Evolutionary conservation across 2,329 filamentous ascomycete species (phyloP).

Genomic region (Fusarium lyarnte): DNA sequence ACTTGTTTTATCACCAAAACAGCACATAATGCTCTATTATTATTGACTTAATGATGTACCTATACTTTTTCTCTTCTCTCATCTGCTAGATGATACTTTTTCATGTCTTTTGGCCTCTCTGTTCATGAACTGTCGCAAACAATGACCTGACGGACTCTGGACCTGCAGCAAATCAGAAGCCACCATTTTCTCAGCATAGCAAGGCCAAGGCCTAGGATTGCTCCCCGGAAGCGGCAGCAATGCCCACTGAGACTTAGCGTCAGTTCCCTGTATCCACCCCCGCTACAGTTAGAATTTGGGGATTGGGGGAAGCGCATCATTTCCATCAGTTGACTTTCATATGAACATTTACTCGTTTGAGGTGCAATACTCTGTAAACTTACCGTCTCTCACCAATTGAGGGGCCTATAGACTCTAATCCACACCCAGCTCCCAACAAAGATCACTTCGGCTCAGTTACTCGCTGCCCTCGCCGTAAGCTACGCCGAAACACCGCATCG

Average conservation of each 20-base stretch:
- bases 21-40: too few species aligned
- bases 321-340: background rate
- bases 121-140: background rate
- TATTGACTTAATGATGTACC: background rate
- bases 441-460: background rate
- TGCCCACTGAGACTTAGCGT: conserved; percentile 33
- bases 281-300: conserved; percentile 26
- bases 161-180: conserved; percentile 40
- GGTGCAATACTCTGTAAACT: background rate
- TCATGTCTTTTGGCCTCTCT: background rate
- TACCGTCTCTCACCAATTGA: background rate
- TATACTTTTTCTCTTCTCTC: background rate
- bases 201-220: conserved; percentile 13
- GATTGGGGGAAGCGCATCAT: conserved; percentile 2
- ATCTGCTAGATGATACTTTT: background rate
- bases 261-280: conserved; percentile 34
- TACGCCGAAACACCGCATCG: conserved; percentile 40
- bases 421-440: background rate
- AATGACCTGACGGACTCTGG: conserved; percentile 8
- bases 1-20: background rate
- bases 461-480: conserved; percentile 37
- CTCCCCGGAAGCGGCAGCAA: conserved; percentile 35
- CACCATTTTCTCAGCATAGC: conserved; percentile 42
- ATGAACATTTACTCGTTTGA: background rate
- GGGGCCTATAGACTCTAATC: background rate